A percentile compares a stretch with the other conserved stretches of the same genome.
Evolutionary conservation across 2,329 filamentous ascomycete genomes (phyloP).

Genomic region (Cytospora schulzeri): DNA sequence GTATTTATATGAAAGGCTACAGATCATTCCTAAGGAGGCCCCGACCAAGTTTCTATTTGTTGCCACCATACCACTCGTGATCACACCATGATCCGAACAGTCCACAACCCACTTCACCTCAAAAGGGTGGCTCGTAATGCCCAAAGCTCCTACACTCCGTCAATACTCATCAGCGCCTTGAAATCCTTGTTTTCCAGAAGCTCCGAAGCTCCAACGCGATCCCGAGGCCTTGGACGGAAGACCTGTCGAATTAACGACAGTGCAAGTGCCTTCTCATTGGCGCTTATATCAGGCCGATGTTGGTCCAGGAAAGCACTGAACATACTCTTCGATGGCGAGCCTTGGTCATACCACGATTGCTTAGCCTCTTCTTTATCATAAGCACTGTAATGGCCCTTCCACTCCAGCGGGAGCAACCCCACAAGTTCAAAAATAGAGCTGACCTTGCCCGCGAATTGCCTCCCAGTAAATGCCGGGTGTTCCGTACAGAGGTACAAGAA

Average conservation of each 20-base stretch:
- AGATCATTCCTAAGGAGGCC: too few species aligned
- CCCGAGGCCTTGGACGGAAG: background rate
- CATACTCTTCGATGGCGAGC: background rate
- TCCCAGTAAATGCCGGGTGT: background rate
- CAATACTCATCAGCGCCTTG: constrained; percentile 2
- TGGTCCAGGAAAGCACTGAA: background rate
- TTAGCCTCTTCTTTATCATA: background rate
- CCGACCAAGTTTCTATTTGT: too few species aligned
- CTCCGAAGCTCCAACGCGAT: background rate
- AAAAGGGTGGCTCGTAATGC: too few species aligned
- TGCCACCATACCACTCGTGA: too few species aligned
- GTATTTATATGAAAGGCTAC: too few species aligned
- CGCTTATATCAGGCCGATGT: constrained; percentile 9
- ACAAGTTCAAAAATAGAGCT: background rate
- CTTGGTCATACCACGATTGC: background rate
- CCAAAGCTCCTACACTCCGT: background rate
- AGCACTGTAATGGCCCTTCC: background rate
- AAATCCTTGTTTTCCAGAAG: constrained; percentile 2
- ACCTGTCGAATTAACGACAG: background rate
- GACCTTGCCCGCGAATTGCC: background rate
- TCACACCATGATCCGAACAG: too few species aligned
- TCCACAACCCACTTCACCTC: too few species aligned
- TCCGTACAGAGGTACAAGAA: background rate
- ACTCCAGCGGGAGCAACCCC: background rate
- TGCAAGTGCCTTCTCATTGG: background rate